phyloP scores from a whole-genome alignment of 73 alveolate genomes.

The Tetrahymena thermophila region DNA sequence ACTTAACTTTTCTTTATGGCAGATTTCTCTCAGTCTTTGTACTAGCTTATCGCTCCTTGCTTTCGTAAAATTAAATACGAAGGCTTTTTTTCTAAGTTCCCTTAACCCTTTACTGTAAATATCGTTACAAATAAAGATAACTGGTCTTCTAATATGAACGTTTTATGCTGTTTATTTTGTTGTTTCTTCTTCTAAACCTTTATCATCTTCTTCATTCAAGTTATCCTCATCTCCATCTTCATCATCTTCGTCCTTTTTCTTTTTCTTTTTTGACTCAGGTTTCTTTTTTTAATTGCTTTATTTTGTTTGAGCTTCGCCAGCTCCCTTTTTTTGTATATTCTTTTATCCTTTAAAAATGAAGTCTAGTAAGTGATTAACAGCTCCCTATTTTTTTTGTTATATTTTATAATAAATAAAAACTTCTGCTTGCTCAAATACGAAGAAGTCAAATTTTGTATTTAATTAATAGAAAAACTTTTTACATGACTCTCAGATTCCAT shows the following conservation, averaged over 20 bases:
- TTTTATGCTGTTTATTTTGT: not conserved
- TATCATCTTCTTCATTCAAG: not conserved
- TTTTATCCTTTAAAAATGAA: not conserved
- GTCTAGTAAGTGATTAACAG: not conserved
- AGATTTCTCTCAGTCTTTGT: conserved; percentile 46
- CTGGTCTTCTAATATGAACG: conserved; percentile 59
- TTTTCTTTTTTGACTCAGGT: not conserved
- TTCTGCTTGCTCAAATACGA: too few relatives aligned
- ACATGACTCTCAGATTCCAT: conserved; percentile 47
- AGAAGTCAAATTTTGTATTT: too few relatives aligned
- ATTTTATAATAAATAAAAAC: too few relatives aligned
- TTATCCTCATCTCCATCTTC: not conserved
- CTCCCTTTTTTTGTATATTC: not conserved
- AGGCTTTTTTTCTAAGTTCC: conserved; percentile 69
- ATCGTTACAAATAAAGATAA: conserved; percentile 76
- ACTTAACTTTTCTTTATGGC: conserved; percentile 59
- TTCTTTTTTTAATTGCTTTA: not conserved
- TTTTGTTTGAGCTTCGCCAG: not conserved
- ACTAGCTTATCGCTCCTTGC: conserved; percentile 54
- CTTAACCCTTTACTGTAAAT: conserved; percentile 65
- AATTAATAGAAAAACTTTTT: too few relatives aligned
- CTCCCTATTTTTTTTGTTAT: too few relatives aligned
- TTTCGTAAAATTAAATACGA: conserved; percentile 56
- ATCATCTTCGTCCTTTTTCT: not conserved
- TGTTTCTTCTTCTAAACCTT: not conserved